These are phyloP conservation scores for Xylaria venustula DNA, from an alignment of 495 filamentous ascomycete genomes.

Conservation along the genomic window DNA sequence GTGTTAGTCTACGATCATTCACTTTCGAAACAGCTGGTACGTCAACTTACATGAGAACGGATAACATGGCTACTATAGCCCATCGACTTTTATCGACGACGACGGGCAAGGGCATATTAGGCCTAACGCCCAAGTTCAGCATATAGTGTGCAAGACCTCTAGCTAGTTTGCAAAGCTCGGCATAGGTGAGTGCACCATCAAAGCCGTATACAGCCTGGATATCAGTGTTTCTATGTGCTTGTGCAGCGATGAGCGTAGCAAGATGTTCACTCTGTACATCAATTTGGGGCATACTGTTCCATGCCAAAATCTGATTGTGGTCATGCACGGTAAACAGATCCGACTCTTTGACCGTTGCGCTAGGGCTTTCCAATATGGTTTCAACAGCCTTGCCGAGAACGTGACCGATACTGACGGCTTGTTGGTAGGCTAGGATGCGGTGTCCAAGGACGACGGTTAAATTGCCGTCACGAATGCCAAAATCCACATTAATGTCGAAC, in stretches of 20 bases:
- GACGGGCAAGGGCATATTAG: conserved; percentile 43
- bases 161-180: conserved; percentile 36
- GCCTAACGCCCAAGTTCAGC: conserved; percentile 40
- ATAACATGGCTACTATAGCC: conserved; percentile 46
- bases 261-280: conserved; percentile 29
- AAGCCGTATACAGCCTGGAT: conserved; percentile 44
- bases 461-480: conserved; percentile 34
- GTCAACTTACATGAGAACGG: conserved; percentile 40
- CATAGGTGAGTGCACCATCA: conserved; percentile 46
- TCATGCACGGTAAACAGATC: conserved; percentile 47
- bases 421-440: conserved; percentile 40
- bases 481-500: conserved; percentile 41
- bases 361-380: conserved; percentile 37
- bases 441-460: conserved; percentile 43
- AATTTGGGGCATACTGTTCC: conserved; percentile 36
- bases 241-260: conserved; percentile 35
- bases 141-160: conserved; percentile 41
- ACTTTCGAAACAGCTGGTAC: neutral
- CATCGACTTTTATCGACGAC: conserved; percentile 46
- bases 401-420: conserved; percentile 39
- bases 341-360: conserved; percentile 32
- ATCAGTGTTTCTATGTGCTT: conserved; percentile 32
- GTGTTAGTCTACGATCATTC: neutral
- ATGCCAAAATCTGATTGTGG: conserved; percentile 40
- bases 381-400: conserved; percentile 45